Evolutionary conservation across 192 early-diverging fungal species (phyloP), one percentile per base, ranked within the genome.

Genomic region (Linnemannia exigua): DNA sequence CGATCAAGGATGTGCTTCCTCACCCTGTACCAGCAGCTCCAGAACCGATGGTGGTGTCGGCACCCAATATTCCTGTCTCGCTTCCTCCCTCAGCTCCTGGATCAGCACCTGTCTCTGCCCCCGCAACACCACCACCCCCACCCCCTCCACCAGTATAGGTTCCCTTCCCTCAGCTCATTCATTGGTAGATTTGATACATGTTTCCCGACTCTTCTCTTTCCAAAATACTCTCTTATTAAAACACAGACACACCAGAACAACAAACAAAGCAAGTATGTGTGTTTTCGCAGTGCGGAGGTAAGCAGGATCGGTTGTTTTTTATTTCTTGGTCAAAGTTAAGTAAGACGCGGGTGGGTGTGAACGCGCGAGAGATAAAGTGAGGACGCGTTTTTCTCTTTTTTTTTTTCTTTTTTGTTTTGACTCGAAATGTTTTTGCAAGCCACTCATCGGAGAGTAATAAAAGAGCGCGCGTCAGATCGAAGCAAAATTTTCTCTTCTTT

Each of bases 401-500:
- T n/a, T n/a, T n/a, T n/a, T n/a, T n/a, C n/a, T n/a, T 63, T 63
- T 9, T 63, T 63, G 58, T 63, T 63, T 63, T 63, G 58, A 31
- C 25, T 63, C 15, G 11, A 31, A 61, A 15, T 28, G 3, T 63
- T 25, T 28, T 25, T 28, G 28, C 14, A 63, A 63, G 58, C 58
- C 58, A 63, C 28, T 12, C 14, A 63, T 0, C 28, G 25, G 12
- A 31, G n/a, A 61, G 2, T 9, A n/a, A 63, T 63, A 63, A 63
- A 63, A 63, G 52, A 14, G 2, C 5, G 20, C 9, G 48, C 1
- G 5, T 52, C 50, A 54, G 58, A 63, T 69, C 36, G 67, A 36
- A 41, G 41, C 37, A 71, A 71, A 71, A 15, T 28, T 71, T 71
- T 71, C 47, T 70, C n/a, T 70, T 44, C 41, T 25, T 20, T 70